These are phyloP conservation scores for Solanum sitiens DNA, from an alignment of 257 asterid species.

Conservation along the genomic window DNA sequence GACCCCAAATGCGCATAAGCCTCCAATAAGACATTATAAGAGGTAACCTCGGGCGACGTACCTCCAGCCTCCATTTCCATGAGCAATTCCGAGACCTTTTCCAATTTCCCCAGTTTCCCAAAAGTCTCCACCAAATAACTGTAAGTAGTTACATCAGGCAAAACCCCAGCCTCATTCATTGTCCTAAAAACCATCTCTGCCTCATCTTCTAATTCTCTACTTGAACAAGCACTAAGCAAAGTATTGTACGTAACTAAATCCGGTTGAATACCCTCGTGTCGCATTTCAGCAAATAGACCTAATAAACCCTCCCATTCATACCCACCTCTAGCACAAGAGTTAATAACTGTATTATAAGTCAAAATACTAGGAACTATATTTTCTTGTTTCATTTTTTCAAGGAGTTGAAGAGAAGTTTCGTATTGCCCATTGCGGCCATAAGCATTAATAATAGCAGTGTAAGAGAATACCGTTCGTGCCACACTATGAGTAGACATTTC, in stretches of 20 bases:
- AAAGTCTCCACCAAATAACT: conserved; percentile 76
- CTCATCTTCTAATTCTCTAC: conserved; percentile 76
- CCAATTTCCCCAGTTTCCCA: conserved; percentile 61
- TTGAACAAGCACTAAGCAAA: conserved; percentile 73
- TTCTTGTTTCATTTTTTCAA: conserved; percentile 70
- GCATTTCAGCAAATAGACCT: conserved; percentile 90
- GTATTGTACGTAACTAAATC: conserved; percentile 91
- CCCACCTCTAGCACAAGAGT: conserved; percentile 89
- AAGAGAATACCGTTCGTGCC: conserved; percentile 60
- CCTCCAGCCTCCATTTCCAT: conserved; percentile 81
- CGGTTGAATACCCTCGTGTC: conserved; percentile 92
- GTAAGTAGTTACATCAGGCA: conserved; percentile 72
- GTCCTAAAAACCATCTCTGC: conserved; percentile 95
- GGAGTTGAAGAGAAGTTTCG: conserved; percentile 51
- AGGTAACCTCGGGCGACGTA: conserved; percentile 69
- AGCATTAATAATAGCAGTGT: conserved; percentile 79
- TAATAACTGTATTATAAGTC: conserved; percentile 85
- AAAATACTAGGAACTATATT: conserved; percentile 64
- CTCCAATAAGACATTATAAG: conserved; percentile 84
- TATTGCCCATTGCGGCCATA: conserved; percentile 85
- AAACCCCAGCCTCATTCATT: conserved; percentile 87
- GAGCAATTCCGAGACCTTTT: conserved; percentile 67
- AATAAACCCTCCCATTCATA: conserved; percentile 91
- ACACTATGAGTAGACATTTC: conserved; percentile 62
- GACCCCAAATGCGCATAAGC: conserved; percentile 65